Conservation (phyloP, 2,329 filamentous ascomycete genomes). For the Nigrograna mackinnonii region DNA sequence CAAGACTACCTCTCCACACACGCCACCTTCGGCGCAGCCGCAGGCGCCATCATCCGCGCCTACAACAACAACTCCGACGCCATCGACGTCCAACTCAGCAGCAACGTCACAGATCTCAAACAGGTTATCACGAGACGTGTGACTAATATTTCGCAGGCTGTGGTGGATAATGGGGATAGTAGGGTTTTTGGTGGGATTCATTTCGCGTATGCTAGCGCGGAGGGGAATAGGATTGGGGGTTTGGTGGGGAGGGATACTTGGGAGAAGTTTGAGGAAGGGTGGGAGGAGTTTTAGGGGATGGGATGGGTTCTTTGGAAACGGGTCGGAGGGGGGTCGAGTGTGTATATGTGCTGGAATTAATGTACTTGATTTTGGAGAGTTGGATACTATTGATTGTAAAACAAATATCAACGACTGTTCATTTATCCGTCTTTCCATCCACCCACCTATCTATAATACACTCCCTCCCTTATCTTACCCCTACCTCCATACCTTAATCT, state of each 20-base stretch:
- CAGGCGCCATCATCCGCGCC: conserved; percentile 21
- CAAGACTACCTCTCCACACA: conserved; percentile 31
- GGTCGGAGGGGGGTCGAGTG: no score
- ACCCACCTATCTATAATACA: no score
- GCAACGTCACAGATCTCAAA: conserved; percentile 28
- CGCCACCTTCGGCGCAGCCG: conserved; percentile 28
- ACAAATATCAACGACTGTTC: no score
- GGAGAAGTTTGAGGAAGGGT: conserved; percentile 17
- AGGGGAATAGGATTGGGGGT: conserved; percentile 18
- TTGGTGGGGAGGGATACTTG: conserved; percentile 16
- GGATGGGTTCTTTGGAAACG: no score
- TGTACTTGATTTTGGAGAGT: no score
- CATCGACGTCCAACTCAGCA: conserved; percentile 21
- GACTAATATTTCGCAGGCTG: conserved; percentile 26
- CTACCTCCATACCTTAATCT: no score
- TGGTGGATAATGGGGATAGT: conserved; percentile 29
- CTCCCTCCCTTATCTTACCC: no score
- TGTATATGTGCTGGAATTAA: no score
- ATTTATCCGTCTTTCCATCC: no score
- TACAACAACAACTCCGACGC: conserved; percentile 19
- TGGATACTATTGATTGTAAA: no score
- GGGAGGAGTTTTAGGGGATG: conserved; percentile 20
- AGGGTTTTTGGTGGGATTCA: conserved; percentile 32
- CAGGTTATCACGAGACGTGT: conserved; percentile 23
- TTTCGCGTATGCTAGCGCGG: conserved; percentile 26